These are phyloP conservation scores for Alternaria angustiovoidea DNA, from an alignment of 2,329 filamentous ascomycete genomes.

Conservation along the genomic window DNA sequence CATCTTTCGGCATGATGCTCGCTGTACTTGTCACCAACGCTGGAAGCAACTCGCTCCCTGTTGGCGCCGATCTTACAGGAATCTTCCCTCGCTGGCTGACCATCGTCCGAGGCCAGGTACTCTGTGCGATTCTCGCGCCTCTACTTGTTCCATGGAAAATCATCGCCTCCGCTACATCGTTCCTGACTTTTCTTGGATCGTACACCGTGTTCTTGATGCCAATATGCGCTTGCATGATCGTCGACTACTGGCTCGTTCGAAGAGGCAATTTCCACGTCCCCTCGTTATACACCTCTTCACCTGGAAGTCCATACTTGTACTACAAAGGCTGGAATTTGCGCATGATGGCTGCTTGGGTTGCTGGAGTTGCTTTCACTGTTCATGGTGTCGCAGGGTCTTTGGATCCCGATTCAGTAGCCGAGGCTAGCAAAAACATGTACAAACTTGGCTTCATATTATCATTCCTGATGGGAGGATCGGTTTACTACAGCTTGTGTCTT, in stretches of 20 bases:
- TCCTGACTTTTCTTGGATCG: slow-evolving; percentile 39
- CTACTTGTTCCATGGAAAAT: slow-evolving; percentile 38
- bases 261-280: slow-evolving; percentile 32
- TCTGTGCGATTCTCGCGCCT: slow-evolving; percentile 28
- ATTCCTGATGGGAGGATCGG: slow-evolving; percentile 22
- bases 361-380: slow-evolving; percentile 29
- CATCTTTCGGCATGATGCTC: slow-evolving; percentile 35
- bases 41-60: slow-evolving; percentile 37
- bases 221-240: slow-evolving; percentile 31
- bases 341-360: slow-evolving; percentile 28
- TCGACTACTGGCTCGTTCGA: slow-evolving; percentile 30
- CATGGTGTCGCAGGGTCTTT: slow-evolving; percentile 29
- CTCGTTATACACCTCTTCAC: slow-evolving; percentile 20
- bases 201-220: slow-evolving; percentile 41
- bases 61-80: slow-evolving; percentile 36
- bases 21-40: slow-evolving; percentile 38
- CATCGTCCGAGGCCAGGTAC: slow-evolving; percentile 33
- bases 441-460: slow-evolving; percentile 28
- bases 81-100: slow-evolving; percentile 38
- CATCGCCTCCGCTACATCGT: slow-evolving; percentile 29
- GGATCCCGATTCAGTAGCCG: slow-evolving; percentile 21
- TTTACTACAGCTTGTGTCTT: slow-evolving; percentile 24
- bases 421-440: slow-evolving; percentile 30
- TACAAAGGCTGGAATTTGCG: slow-evolving; percentile 32
- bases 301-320: slow-evolving; percentile 25